A percentile compares a stretch with the other conserved stretches of the same genome.
Evolutionary conservation across 2,329 filamentous ascomycete genomes (phyloP).

Genomic region (Exophiala dermatitidis): DNA sequence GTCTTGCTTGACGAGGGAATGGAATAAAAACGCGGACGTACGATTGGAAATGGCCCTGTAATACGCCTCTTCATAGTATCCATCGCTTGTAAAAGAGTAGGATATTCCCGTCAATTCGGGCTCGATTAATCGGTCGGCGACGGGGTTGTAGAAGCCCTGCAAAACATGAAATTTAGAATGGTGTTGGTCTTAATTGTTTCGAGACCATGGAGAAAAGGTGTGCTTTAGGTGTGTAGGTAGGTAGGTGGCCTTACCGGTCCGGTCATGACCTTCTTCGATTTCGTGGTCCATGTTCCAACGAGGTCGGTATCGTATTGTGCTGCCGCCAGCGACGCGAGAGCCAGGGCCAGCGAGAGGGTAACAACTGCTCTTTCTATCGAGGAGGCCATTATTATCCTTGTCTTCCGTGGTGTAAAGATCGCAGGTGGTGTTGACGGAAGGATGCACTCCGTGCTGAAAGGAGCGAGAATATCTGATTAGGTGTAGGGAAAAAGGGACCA

Average conservation of each 20-base stretch:
- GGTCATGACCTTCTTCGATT: constrained; percentile 61
- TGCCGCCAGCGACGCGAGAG: constrained; percentile 6
- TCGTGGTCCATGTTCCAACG: constrained; percentile 66
- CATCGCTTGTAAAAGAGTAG: constrained; percentile 64
- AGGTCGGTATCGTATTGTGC: constrained; percentile 36
- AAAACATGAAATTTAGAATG: background rate
- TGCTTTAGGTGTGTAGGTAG: too few species aligned
- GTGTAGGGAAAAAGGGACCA: too few species aligned
- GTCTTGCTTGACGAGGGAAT: background rate
- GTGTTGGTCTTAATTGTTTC: too few species aligned
- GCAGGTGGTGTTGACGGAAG: constrained; percentile 1
- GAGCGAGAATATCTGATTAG: background rate
- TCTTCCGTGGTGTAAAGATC: constrained; percentile 1
- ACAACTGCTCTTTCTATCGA: constrained; percentile 14
- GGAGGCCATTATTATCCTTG: constrained; percentile 20
- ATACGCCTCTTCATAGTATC: constrained; percentile 61
- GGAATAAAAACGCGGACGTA: constrained; percentile 36
- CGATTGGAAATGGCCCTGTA: constrained; percentile 64
- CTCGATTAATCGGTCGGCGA: constrained; percentile 59
- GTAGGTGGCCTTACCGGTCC: constrained; percentile 50
- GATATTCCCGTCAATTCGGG: constrained; percentile 61
- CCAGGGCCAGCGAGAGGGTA: constrained; percentile 15
- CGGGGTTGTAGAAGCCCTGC: constrained; percentile 63
- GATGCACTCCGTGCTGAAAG: background rate
- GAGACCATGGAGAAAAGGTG: too few species aligned